Evolutionary conservation across 2,329 filamentous ascomycete genomes (phyloP), one percentile per base, ranked within the genome.

Genomic region (Aureobasidium sp.): DNA sequence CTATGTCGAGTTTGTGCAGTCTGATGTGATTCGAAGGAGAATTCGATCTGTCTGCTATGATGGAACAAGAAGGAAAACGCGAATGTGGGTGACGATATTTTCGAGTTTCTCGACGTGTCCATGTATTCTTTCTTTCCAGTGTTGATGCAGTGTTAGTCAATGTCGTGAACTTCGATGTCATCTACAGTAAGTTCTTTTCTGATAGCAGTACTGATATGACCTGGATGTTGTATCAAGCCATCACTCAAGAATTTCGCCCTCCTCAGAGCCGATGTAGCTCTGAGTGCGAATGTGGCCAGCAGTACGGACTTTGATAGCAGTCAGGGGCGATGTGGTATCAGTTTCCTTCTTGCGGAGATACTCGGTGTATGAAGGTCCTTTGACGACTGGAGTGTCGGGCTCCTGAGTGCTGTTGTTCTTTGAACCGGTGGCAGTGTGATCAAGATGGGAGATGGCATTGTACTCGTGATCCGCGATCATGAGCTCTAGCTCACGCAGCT

Each of bases 171-270:
- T n/a, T n/a, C n/a, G n/a, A n/a, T n/a, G n/a, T n/a, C n/a, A n/a
- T n/a, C n/a, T n/a, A n/a, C n/a, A n/a, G n/a, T n/a, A n/a, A n/a
- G n/a, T n/a, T n/a, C n/a, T n/a, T n/a, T n/a, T n/a, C n/a, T n/a
- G n/a, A 7, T 9, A 11, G n/a, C 8, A 42, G 36, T 9, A 4
- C 40, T 36, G 29, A n/a, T n/a, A 29, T 33, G 18, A 16, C 20
- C 16, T 18, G 4, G 45, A n/a, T 48, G 25, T 27, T 50, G 47
- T 1, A 2, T 10, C 33, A 16, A 48, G 11, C 23, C 4, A 53
- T 50, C 29, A 40, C 23, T 61, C 58, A 4, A n/a, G 25, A 15
- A 61, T 40, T 13, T 61, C 58, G 10, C 58, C 58, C 15, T 61
- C 43, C 15, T 61, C 58, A 15, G 45, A 27, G 13, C 43, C 31